Evolutionary conservation across 2,329 filamentous ascomycete genomes (phyloP).

Genomic region (Venturia carpophila): DNA sequence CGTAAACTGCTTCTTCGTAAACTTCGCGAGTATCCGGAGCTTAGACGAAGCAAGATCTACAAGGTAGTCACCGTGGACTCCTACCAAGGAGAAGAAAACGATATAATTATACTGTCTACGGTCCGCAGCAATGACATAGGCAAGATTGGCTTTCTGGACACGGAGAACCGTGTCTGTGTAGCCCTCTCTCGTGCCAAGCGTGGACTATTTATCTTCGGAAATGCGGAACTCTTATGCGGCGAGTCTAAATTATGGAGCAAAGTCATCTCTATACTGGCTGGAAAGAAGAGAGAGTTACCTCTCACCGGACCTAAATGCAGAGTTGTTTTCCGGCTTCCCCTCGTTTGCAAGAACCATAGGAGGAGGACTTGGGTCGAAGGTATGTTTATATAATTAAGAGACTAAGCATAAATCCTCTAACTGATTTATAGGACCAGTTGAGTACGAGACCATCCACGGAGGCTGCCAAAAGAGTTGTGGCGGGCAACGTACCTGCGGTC

Average conservation of each 20-base stretch:
- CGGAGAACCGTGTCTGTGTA: slow-evolving; percentile 55
- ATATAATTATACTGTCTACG: slow-evolving; percentile 70
- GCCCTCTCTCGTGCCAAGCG: slow-evolving; percentile 62
- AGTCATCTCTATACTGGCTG: slow-evolving; percentile 41
- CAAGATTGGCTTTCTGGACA: slow-evolving; percentile 65
- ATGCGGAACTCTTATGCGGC: slow-evolving; percentile 48
- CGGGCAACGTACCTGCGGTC: slow-evolving; percentile 16
- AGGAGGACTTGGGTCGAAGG: slow-evolving; percentile 44
- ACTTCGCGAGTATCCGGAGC: slow-evolving; percentile 30
- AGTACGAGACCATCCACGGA: slow-evolving; percentile 15
- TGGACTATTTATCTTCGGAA: slow-evolving; percentile 81
- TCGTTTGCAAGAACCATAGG: slow-evolving; percentile 56
- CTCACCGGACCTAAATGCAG: slow-evolving; percentile 26
- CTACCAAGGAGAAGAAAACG: slow-evolving; percentile 88
- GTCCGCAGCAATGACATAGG: slow-evolving; percentile 58
- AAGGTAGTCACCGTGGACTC: slow-evolving; percentile 78
- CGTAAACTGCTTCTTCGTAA: slow-evolving; percentile 53
- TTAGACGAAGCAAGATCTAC: slow-evolving; percentile 28
- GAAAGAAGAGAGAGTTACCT: slow-evolving; percentile 28
- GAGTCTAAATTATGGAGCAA: slow-evolving; percentile 45
- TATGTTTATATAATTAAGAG: slow-evolving; percentile 23
- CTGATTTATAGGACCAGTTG: slow-evolving; percentile 4
- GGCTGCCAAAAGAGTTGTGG: slow-evolving; percentile 16
- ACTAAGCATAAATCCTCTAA: background rate
- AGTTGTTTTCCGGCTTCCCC: slow-evolving; percentile 48